phyloP scores from a whole-genome alignment of 306 rosid species.

The Lathyrus aphaca region DNA sequence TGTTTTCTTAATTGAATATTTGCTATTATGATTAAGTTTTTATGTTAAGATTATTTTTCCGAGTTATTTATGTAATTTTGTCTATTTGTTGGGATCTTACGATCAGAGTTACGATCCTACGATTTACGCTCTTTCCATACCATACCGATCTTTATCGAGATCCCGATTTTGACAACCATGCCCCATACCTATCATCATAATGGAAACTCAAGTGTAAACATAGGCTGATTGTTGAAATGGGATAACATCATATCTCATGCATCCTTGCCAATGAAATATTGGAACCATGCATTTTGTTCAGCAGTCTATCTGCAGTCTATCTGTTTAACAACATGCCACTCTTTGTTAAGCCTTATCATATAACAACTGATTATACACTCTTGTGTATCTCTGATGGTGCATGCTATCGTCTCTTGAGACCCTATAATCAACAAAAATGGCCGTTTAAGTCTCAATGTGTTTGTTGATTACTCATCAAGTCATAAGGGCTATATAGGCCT shows the following conservation, averaged over 20 bases:
- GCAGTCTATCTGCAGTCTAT: neutral
- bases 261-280: neutral
- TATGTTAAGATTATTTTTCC: no score
- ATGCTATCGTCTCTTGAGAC: neutral
- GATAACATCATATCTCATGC: neutral
- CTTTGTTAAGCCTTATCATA: neutral
- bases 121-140: no score
- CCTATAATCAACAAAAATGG: neutral
- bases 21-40: no score
- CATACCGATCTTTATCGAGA: no score
- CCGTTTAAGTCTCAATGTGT: neutral
- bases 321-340: neutral
- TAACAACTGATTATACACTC: neutral
- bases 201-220: neutral
- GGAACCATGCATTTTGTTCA: neutral
- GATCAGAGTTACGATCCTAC: no score
- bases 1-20: no score
- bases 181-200: neutral
- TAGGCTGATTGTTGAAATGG: slow-evolving; percentile 1
- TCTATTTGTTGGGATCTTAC: no score
- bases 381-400: neutral
- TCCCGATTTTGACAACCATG: no score
- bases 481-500: neutral
- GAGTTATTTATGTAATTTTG: no score
- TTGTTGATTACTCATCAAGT: slow-evolving; percentile 1